Evolutionary conservation across 495 filamentous ascomycete genomes (phyloP), one percentile per base, ranked within the genome.

Genomic region (Sabuloglossum arenarium): DNA sequence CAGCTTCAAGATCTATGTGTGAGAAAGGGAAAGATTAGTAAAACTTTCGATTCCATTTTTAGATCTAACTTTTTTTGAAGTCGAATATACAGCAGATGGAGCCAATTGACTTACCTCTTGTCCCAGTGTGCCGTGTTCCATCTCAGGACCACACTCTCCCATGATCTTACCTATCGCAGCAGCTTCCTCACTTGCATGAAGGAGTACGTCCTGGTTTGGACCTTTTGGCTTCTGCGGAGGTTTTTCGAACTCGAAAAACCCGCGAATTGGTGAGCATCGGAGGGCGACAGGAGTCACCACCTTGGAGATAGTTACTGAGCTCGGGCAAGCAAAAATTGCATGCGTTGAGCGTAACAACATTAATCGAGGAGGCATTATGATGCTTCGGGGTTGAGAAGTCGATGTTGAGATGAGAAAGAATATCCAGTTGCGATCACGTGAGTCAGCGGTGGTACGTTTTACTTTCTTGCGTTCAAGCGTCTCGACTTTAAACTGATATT

Each of bases 161-260:
- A 71, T 79, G 29, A 79, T 74, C 45, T 72, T 69, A 10, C 69
- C 71, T 28, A 75, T 71, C 58, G 75, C 72, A 43, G 75, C 75
- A 23, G 81, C 81, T 60, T 85, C 80, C 64, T 85, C 77, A 59
- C 74, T 81, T 28, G 81, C 76, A 67, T 77, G 71, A 32, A 75
- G 77, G 53, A 79, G 64, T n/a, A 67, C 69, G 50, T 79, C 74
- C 63, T 74, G 71, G 39, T 73, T 77, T 6, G 79, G 71, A 29
- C 72, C 72, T 45, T 64, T 67, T 51, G 67, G 58, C 58, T 23
- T 29, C 55, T 28, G 53, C 58, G 23, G 42, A 23, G 28, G 47
- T 9, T 12, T 29, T 19, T 29, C 28, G 24, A 23, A 51, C 1
- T 59, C 29, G 9, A 29, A 46, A 27, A n/a, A 25, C 30, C 16